Evolutionary conservation across 768 basidiomycete species (phyloP).

Genomic region (Peribolospora kevripleyi): DNA sequence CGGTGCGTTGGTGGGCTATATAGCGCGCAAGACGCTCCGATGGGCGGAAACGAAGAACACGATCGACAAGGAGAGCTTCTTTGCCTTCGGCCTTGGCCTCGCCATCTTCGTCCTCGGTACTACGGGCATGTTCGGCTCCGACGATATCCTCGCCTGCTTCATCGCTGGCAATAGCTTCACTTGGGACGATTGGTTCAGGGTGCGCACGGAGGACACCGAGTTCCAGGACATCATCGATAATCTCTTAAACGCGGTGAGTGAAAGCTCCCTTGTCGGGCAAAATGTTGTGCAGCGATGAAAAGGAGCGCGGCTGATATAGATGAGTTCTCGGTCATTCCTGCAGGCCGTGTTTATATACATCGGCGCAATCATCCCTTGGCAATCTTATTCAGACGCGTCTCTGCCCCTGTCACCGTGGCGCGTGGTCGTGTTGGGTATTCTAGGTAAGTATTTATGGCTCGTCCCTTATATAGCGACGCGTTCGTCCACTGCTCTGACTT

Average conservation of each 20-base stretch:
- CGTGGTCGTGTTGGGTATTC: constrained; percentile 19
- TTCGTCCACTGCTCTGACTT: no score
- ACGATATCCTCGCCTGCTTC: constrained; percentile 23
- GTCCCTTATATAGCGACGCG: no score
- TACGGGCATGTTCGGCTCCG: constrained; percentile 21
- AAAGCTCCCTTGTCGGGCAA: not conserved
- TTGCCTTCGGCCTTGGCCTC: constrained; percentile 5
- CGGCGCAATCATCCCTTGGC: constrained; percentile 19
- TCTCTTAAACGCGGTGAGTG: constrained; percentile 15
- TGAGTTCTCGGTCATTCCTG: not conserved
- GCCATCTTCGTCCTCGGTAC: not conserved
- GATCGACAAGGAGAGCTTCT: constrained; percentile 14
- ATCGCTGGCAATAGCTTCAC: constrained; percentile 16
- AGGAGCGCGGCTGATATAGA: not conserved
- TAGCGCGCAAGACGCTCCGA: constrained; percentile 18
- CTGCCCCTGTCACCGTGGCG: constrained; percentile 18
- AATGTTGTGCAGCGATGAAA: constrained; percentile 1
- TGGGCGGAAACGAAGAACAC: constrained; percentile 14
- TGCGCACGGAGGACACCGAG: constrained; percentile 9
- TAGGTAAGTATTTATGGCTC: not conserved
- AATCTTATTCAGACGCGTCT: constrained; percentile 4
- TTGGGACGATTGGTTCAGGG: constrained; percentile 18
- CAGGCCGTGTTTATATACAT: constrained; percentile 20
- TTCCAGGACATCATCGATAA: constrained; percentile 19
- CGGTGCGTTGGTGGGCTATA: constrained; percentile 18